phyloP scores from a whole-genome alignment of 768 basidiomycete species.

The Mycena vulgaris region DNA sequence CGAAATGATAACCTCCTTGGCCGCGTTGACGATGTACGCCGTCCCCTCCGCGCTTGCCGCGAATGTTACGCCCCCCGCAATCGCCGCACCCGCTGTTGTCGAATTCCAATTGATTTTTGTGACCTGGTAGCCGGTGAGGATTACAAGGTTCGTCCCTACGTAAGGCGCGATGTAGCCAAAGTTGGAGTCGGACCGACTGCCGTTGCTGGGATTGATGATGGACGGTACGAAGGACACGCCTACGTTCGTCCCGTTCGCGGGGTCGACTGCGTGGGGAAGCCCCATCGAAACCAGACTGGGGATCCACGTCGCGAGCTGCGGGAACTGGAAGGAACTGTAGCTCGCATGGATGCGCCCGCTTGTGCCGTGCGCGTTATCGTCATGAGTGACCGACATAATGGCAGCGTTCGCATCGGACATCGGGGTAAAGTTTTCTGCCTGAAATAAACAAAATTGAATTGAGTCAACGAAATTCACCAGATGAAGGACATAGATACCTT shows the following conservation, averaged over 20 bases:
- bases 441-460: not conserved
- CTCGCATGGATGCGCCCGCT: conserved; percentile 37
- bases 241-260: conserved; percentile 34
- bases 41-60: conserved; percentile 24
- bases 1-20: conserved; percentile 39
- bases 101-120: conserved; percentile 37
- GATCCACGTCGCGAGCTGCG: conserved; percentile 35
- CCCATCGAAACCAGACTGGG: conserved; percentile 38
- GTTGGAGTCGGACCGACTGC: conserved; percentile 38
- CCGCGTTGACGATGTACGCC: conserved; percentile 33
- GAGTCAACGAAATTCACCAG: too few relatives aligned
- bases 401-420: conserved; percentile 34
- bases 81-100: conserved; percentile 31
- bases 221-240: conserved; percentile 37
- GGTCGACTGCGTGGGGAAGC: conserved; percentile 30
- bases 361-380: conserved; percentile 32
- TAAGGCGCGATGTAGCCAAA: conserved; percentile 39
- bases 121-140: conserved; percentile 38
- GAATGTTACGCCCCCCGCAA: conserved; percentile 38
- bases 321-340: conserved; percentile 36
- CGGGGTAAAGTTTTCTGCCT: conserved; percentile 37
- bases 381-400: conserved; percentile 29
- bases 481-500: conserved; percentile 34
- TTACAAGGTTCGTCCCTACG: conserved; percentile 30
- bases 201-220: conserved; percentile 37